A percentile compares a stretch with the other conserved stretches of the same genome.
Evolutionary conservation across 805 yeast species (phyloP).

Genomic region (Lachancea quebecensis): DNA sequence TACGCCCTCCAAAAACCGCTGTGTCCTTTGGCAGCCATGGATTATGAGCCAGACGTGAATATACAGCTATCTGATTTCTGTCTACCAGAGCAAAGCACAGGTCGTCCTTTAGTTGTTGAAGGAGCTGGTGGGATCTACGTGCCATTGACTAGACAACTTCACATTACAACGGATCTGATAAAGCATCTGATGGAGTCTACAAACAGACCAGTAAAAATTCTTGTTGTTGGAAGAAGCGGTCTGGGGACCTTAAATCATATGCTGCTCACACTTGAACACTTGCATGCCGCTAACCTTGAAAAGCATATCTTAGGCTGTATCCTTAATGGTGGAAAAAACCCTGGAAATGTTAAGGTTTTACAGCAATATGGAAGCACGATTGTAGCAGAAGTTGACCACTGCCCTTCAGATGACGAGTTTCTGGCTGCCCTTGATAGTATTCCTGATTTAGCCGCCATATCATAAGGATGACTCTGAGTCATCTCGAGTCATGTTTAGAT

Average conservation of each 20-base stretch:
- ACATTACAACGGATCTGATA: slow-evolving; percentile 24
- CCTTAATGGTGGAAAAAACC: slow-evolving; percentile 22
- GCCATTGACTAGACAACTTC: slow-evolving; percentile 21
- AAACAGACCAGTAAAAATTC: slow-evolving; percentile 15
- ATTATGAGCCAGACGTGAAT: slow-evolving; percentile 13
- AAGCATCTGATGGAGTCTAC: slow-evolving; percentile 9
- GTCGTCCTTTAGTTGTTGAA: slow-evolving; percentile 21
- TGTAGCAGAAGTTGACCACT: slow-evolving; percentile 33
- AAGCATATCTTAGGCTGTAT: slow-evolving; percentile 19
- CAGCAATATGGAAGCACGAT: slow-evolving; percentile 18
- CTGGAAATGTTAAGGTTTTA: slow-evolving; percentile 18
- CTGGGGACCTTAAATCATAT: slow-evolving; percentile 31
- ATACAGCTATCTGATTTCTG: slow-evolving; percentile 14
- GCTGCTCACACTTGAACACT: slow-evolving; percentile 22
- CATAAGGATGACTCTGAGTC: background rate
- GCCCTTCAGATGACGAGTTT: slow-evolving; percentile 6
- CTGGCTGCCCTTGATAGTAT: slow-evolving; percentile 8
- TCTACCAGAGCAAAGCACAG: slow-evolving; percentile 13
- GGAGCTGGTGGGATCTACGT: slow-evolving; percentile 31
- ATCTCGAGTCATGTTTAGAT: background rate
- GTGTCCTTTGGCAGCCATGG: slow-evolving; percentile 28
- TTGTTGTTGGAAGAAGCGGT: slow-evolving; percentile 27
- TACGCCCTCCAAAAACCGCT: slow-evolving; percentile 21
- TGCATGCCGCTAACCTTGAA: slow-evolving; percentile 15
- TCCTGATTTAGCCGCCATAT: slow-evolving; percentile 6